phyloP scores from a whole-genome alignment of 352 stramenopile genomes.

The Stramenopiles sp. region DNA sequence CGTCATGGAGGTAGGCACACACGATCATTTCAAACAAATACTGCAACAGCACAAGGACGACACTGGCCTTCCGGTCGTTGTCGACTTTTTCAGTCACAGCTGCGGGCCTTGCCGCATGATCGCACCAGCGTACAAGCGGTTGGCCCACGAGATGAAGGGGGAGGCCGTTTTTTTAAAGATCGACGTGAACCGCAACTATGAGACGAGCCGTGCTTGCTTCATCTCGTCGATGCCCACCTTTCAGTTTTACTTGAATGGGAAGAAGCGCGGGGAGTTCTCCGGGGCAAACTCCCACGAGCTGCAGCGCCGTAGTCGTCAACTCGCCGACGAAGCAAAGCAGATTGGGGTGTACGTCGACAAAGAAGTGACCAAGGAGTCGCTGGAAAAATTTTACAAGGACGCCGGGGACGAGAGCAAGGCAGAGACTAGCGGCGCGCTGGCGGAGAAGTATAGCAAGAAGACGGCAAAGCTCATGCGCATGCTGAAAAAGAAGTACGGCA shows the following conservation, averaged over 20 bases:
- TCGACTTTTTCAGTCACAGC: constrained; percentile 50
- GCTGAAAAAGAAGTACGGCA: constrained; percentile 47
- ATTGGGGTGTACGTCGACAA: constrained; percentile 29
- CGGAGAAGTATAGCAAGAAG: constrained; percentile 22
- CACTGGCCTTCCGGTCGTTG: constrained; percentile 45
- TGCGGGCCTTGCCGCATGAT: constrained; percentile 48
- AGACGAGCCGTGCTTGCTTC: constrained; percentile 30
- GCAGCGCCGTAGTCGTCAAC: constrained; percentile 30
- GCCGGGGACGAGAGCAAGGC: neutral
- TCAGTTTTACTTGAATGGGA: constrained; percentile 39
- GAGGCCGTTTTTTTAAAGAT: constrained; percentile 53
- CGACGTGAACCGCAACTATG: constrained; percentile 29
- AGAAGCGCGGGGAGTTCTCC: constrained; percentile 36
- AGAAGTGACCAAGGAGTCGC: constrained; percentile 26
- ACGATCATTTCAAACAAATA: constrained; percentile 42
- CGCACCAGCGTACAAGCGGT: constrained; percentile 47
- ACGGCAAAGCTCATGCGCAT: constrained; percentile 28
- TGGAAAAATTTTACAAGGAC: constrained; percentile 24
- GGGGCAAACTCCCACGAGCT: constrained; percentile 40
- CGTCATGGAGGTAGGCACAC: constrained; percentile 23
- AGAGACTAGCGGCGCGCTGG: constrained; percentile 26
- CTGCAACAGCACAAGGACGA: constrained; percentile 39
- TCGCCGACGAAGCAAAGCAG: constrained; percentile 29
- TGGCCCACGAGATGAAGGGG: constrained; percentile 34
- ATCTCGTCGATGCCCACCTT: constrained; percentile 46